Conservation (phyloP, 2,329 filamentous ascomycete species). For the Sporothrix brasiliensis region DNA sequence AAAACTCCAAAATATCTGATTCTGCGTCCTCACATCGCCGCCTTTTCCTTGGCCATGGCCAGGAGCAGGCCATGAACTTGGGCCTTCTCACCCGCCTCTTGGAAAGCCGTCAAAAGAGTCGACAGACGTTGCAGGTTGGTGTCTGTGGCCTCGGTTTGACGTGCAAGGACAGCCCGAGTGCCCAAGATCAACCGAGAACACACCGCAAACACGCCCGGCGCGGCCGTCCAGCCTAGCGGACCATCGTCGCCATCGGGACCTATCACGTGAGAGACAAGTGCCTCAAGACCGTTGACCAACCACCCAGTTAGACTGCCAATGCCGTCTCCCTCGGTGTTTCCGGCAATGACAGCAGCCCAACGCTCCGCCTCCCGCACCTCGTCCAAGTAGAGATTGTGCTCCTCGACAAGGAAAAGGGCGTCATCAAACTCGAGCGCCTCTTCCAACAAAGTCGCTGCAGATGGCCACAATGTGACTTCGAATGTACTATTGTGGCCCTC, state of each 20-base stretch:
- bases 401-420: constrained; percentile 81
- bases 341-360: constrained; percentile 63
- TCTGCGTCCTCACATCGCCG: background rate
- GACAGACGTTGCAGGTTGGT: background rate
- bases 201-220: constrained; percentile 67
- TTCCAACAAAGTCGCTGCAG: constrained; percentile 48
- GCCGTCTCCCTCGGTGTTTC: constrained; percentile 35
- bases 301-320: constrained; percentile 47
- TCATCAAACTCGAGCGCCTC: constrained; percentile 59
- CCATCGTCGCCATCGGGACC: constrained; percentile 56
- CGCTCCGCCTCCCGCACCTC: constrained; percentile 70
- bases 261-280: constrained; percentile 44
- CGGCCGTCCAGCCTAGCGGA: constrained; percentile 72
- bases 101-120: constrained; percentile 30
- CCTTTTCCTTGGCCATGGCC: constrained; percentile 27
- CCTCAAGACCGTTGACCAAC: constrained; percentile 54
- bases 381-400: constrained; percentile 93
- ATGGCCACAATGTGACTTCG: constrained; percentile 36
- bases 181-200: constrained; percentile 53
- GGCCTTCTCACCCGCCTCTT: constrained; percentile 4
- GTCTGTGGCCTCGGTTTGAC: background rate
- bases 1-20: background rate
- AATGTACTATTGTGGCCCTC: constrained; percentile 39
- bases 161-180: constrained; percentile 43
- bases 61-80: constrained; percentile 36